Percentiles rank a stretch among this genome's conserved stretches.
phyloP scores from a whole-genome alignment of 345 rosid species.

The Eucalyptus erythrocorys region DNA sequence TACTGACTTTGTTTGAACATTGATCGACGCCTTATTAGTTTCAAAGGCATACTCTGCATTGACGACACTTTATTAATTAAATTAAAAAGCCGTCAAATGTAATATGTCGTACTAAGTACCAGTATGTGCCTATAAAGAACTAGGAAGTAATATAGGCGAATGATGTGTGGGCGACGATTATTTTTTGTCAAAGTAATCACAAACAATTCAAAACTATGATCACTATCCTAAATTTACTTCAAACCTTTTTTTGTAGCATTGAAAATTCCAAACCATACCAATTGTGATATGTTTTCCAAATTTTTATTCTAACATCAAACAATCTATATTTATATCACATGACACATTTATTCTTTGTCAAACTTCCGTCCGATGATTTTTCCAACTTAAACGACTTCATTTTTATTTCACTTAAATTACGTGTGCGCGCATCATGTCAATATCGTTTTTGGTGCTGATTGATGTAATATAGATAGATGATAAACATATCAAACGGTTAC shows the following conservation, averaged over 20 bases:
- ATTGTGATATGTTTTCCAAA: background rate
- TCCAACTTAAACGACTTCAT: fast-evolving
- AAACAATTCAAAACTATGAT: background rate
- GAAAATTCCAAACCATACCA: no score
- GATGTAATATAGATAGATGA: background rate
- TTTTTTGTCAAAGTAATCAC: background rate
- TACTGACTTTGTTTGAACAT: background rate
- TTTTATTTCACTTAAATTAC: background rate
- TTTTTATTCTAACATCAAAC: background rate
- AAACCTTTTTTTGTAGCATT: no score
- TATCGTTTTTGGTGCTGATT: background rate
- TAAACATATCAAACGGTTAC: no score
- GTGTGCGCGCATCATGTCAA: background rate
- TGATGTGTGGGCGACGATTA: background rate
- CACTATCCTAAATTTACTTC: background rate
- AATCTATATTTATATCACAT: background rate
- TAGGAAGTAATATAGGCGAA: background rate
- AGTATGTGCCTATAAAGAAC: background rate
- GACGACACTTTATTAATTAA: background rate
- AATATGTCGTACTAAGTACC: background rate
- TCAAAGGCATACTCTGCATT: background rate
- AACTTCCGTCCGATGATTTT: background rate
- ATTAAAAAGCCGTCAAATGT: background rate
- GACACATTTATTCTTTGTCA: background rate
- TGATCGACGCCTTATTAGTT: background rate